Percentiles rank a stretch among this genome's conserved stretches.
phyloP scores from a whole-genome alignment of 768 basidiomycete species.

The Xerocomellus amylosporus region DNA sequence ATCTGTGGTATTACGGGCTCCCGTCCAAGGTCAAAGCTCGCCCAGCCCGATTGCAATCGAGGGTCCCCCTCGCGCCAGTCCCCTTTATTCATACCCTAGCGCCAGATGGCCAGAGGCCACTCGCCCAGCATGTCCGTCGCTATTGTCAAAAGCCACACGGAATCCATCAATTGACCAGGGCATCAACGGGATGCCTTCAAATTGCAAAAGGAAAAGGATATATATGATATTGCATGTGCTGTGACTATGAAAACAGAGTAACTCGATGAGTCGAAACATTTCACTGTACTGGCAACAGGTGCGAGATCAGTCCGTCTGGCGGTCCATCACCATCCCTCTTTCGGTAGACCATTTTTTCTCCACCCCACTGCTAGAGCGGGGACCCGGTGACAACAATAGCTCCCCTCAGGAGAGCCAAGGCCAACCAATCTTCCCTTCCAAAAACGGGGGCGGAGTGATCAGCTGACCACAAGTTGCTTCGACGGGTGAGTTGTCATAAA shows the following conservation, averaged over 20 bases:
- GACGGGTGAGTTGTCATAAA: slow-evolving; percentile 19
- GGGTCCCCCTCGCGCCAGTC: slow-evolving; percentile 6
- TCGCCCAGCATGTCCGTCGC: slow-evolving; percentile 6
- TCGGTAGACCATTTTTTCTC: slow-evolving; percentile 25
- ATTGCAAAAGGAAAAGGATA: slow-evolving; percentile 15
- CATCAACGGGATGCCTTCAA: not conserved
- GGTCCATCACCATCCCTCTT: slow-evolving; percentile 25
- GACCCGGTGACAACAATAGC: slow-evolving; percentile 25
- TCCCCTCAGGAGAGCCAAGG: slow-evolving; percentile 24
- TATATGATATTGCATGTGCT: slow-evolving; percentile 16
- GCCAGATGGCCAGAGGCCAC: slow-evolving; percentile 6
- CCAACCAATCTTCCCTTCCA: slow-evolving; percentile 4
- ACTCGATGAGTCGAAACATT: slow-evolving; percentile 20
- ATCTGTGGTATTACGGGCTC: slow-evolving; percentile 9
- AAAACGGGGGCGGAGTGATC: slow-evolving; percentile 12
- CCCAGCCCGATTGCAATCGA: slow-evolving; percentile 16
- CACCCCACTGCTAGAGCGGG: slow-evolving; percentile 33
- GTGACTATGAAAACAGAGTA: slow-evolving; percentile 25
- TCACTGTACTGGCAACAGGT: slow-evolving; percentile 18
- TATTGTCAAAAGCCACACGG: not conserved
- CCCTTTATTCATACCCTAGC: slow-evolving; percentile 15
- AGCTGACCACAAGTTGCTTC: slow-evolving; percentile 15
- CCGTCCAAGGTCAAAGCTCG: not conserved
- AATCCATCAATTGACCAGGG: not conserved
- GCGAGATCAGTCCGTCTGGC: slow-evolving; percentile 29